Evolutionary conservation across 2,329 filamentous ascomycete species (phyloP).

Genomic region (Aschersonia sp.): DNA sequence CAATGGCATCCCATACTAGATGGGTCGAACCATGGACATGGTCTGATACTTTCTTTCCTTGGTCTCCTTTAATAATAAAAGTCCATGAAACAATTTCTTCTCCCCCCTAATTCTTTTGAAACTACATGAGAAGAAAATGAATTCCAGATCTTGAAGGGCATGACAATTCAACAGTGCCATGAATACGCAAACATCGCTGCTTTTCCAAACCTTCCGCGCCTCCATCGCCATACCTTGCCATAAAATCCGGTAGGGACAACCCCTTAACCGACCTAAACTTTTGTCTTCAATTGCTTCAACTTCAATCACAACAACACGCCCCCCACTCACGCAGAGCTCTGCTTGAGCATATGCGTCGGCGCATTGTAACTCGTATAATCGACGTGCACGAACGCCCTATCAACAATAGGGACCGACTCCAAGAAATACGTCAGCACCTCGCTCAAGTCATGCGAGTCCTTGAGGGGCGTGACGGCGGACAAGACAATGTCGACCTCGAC

Average conservation of each 20-base stretch:
- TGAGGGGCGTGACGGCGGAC: slow-evolving; percentile 58
- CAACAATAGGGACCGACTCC: slow-evolving; percentile 69
- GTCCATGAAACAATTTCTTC: background rate
- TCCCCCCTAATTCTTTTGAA: background rate
- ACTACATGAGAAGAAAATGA: background rate
- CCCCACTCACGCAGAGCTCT: slow-evolving; percentile 6
- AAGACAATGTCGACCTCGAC: slow-evolving; percentile 74
- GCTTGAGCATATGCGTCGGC: slow-evolving; percentile 40
- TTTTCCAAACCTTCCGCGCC: too few species aligned
- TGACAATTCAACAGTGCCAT: too few species aligned
- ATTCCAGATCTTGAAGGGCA: too few species aligned
- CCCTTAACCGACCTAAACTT: too few species aligned
- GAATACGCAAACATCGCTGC: too few species aligned
- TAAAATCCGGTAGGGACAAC: too few species aligned
- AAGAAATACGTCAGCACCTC: slow-evolving; percentile 73
- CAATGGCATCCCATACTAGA: slow-evolving; percentile 85
- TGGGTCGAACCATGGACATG: too few species aligned
- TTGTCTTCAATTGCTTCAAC: background rate
- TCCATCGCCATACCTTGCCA: too few species aligned
- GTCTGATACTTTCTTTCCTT: too few species aligned
- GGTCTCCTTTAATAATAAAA: too few species aligned
- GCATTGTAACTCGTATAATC: slow-evolving; percentile 50
- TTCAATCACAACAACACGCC: background rate
- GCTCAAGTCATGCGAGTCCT: slow-evolving; percentile 67
- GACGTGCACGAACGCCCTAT: slow-evolving; percentile 55